Percentiles rank a stretch among this genome's conserved stretches.
Evolutionary conservation across 1,139 yeast genomes (phyloP).

Genomic region (Diutina mesorugosa): DNA sequence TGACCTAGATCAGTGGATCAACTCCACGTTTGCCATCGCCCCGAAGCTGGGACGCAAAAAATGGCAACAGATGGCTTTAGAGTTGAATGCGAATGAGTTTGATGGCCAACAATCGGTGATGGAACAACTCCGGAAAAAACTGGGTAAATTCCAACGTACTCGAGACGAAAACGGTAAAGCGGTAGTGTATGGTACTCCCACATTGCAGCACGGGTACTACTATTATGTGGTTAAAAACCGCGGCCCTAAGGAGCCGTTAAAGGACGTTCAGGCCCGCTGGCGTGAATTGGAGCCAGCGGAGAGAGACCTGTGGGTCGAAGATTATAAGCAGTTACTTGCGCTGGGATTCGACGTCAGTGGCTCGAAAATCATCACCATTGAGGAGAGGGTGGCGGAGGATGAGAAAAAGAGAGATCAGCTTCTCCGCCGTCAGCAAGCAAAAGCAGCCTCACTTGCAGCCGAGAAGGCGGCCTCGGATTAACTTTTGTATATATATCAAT

Average conservation of each 20-base stretch:
- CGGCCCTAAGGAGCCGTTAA: neutral
- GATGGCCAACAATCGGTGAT: neutral
- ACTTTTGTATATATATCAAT: no score
- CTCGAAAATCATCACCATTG: neutral
- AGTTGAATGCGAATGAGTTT: neutral
- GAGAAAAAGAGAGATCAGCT: neutral
- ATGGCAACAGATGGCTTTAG: neutral
- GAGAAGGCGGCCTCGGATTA: no score
- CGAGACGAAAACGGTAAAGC: neutral
- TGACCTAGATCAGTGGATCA: neutral
- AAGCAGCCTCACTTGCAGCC: neutral
- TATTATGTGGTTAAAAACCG: neutral
- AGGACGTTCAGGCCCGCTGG: neutral
- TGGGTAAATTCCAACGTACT: neutral
- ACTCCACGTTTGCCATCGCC: neutral
- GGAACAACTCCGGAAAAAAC: neutral
- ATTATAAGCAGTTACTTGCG: neutral
- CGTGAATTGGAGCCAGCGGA: neutral
- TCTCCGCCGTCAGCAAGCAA: neutral
- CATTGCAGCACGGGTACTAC: neutral
- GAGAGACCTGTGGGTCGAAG: neutral
- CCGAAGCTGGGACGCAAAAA: neutral
- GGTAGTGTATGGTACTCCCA: neutral
- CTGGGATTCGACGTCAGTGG: neutral
- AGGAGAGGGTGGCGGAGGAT: neutral